Evolutionary conservation across 768 basidiomycete genomes (phyloP), one percentile per base, ranked within the genome.

Genomic region (Kockovaella imperatae): DNA sequence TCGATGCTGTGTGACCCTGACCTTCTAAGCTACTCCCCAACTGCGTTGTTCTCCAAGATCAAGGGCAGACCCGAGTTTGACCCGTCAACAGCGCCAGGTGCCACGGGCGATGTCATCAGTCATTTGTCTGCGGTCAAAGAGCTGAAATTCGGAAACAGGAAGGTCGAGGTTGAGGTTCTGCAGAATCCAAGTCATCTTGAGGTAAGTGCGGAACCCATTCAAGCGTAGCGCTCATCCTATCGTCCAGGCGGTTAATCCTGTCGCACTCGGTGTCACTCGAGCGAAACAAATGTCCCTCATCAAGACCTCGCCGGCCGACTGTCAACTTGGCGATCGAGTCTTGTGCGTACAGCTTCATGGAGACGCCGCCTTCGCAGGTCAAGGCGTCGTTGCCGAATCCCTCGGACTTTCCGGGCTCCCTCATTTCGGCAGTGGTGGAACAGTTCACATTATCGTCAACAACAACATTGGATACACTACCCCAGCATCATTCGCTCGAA

Each of bases 331-430:
- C 1, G 81, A 83, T 66, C 78, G 77, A 59, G 90, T 83, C 2
- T 83, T 93, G 80, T 88, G 84, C 53, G 83, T 93, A 0, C 87
- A 90, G 60, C 70, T 95, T 39, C 90, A 93, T 54, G 90, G 90
- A 2, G 90, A 95, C 67, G 88, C 86, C 1, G 87, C 84, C 49
- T 91, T 93, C 63, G 79, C 84, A 0, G 90, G 89, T 0, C 90
- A 93, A 67, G 89, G 90, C 2, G 77, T 93, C 4, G 79, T 90
- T 15, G 90, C 88, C 82, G 90, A 93, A 69, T 77, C 78, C 15
- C 75, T 95, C 26, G 86, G 87, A 4, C 72, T 93, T 46, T 89
- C 86, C 59, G 85, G 87, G 60, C 73, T 95, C 25, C 90, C 90
- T 1, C 89, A 91, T 69, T 93, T 82, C 60, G 90, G 86, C 0